These are phyloP conservation scores for Auricularia cornea DNA, from an alignment of 768 basidiomycete genomes.

Conservation along the genomic window DNA sequence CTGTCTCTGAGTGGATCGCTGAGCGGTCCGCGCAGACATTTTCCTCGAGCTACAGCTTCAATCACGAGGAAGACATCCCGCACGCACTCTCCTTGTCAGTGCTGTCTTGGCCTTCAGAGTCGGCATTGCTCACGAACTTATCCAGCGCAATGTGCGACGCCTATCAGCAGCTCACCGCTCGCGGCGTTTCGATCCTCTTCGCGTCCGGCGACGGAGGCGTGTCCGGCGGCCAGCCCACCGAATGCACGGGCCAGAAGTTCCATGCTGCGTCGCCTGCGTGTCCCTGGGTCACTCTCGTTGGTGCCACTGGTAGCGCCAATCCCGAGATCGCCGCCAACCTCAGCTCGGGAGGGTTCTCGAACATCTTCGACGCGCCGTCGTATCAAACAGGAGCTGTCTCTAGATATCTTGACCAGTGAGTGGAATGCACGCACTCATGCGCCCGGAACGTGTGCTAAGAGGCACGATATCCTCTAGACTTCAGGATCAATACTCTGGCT, in stretches of 20 bases:
- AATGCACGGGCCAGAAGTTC: neutral
- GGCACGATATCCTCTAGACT: no score
- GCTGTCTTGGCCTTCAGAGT: no score
- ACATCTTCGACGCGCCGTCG: slow-evolving; percentile 21
- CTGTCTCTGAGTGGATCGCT: no score
- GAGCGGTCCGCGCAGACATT: slow-evolving; percentile 7
- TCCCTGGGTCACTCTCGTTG: slow-evolving; percentile 28
- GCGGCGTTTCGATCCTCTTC: slow-evolving; percentile 14
- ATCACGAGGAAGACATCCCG: slow-evolving; percentile 20
- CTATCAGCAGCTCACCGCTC: slow-evolving; percentile 28
- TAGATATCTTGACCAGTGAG: slow-evolving; percentile 7
- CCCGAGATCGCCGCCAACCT: slow-evolving; percentile 21
- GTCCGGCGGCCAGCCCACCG: slow-evolving; percentile 17
- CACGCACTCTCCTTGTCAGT: slow-evolving; percentile 18
- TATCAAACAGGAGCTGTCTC: slow-evolving; percentile 24
- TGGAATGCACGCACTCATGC: no score
- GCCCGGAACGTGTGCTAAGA: no score
- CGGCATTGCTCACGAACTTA: neutral
- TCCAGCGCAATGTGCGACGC: slow-evolving; percentile 26
- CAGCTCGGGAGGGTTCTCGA: slow-evolving; percentile 30
- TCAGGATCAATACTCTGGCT: no score
- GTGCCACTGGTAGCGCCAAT: slow-evolving; percentile 20
- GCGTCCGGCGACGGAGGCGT: slow-evolving; percentile 31
- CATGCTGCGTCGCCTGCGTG: slow-evolving; percentile 22
- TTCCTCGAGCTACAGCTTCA: slow-evolving; percentile 25